Percentiles rank a stretch among this genome's conserved stretches.
phyloP scores from a whole-genome alignment of 352 stramenopile genomes.

The Plasmopara viticola region DNA sequence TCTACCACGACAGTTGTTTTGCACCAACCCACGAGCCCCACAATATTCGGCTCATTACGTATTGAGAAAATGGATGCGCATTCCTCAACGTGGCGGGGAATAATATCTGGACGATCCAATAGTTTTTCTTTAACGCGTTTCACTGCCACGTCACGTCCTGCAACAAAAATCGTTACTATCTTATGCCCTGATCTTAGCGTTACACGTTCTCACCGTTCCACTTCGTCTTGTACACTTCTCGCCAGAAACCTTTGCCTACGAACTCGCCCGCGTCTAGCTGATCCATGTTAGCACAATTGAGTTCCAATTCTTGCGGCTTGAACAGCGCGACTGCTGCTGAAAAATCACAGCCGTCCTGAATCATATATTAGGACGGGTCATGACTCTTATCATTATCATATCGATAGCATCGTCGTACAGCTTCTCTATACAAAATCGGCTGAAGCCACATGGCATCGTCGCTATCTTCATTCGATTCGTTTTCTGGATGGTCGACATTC shows the following conservation, averaged over 20 bases:
- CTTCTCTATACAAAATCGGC: conserved; percentile 35
- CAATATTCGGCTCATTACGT: conserved; percentile 63
- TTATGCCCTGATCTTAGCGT: not conserved
- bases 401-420: conserved; percentile 29
- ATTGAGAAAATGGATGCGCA: conserved; percentile 62
- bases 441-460: conserved; percentile 46
- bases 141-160: conserved; percentile 53
- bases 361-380: conserved; percentile 1
- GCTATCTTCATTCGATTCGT: conserved; percentile 3
- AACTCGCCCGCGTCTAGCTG: conserved; percentile 43
- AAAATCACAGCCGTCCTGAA: conserved; percentile 59
- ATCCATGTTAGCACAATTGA: conserved; percentile 66
- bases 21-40: conserved; percentile 65
- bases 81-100: conserved; percentile 67
- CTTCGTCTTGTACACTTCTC: conserved; percentile 57
- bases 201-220: conserved; percentile 48
- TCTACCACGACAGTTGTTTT: conserved; percentile 72
- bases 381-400: conserved; percentile 4
- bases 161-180: not conserved
- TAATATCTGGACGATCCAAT: conserved; percentile 48
- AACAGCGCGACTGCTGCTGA: conserved; percentile 48
- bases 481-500: conserved; percentile 7
- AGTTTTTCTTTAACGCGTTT: conserved; percentile 66
- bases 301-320: conserved; percentile 47
- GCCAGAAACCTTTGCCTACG: conserved; percentile 64